Percentiles rank a stretch among this genome's conserved stretches.
Evolutionary conservation across 495 filamentous ascomycete genomes (phyloP).

Genomic region (Margaritispora aquatica): DNA sequence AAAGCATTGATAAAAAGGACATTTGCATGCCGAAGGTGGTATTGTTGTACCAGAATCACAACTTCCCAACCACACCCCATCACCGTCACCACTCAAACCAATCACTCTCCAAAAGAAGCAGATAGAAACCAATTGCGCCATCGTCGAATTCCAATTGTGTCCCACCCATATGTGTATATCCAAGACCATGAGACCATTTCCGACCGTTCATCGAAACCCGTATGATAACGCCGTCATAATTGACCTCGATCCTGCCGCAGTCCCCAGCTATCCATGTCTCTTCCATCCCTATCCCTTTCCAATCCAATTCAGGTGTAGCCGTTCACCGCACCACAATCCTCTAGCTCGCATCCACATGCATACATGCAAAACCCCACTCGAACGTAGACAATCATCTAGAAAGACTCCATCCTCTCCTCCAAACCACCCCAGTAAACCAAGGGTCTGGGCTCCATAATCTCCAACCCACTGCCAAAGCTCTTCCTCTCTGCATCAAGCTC

Average conservation of each 20-base stretch:
- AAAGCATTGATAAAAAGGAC: background rate
- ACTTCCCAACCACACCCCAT: background rate
- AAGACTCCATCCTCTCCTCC: conserved; percentile 42
- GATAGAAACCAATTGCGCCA: background rate
- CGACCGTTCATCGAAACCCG: conserved; percentile 3
- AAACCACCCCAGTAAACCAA: conserved; percentile 48
- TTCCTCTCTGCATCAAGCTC: conserved; percentile 42
- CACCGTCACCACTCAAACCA: background rate
- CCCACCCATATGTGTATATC: background rate
- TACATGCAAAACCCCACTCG: background rate
- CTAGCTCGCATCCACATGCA: background rate
- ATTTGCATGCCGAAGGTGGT: background rate
- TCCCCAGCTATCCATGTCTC: no score
- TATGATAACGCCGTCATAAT: conserved; percentile 14
- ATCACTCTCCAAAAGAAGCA: background rate
- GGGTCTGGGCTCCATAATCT: conserved; percentile 47
- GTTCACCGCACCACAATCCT: background rate
- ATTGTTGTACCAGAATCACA: background rate
- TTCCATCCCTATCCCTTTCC: no score
- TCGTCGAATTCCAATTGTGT: background rate
- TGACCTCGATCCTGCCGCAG: conserved; percentile 19
- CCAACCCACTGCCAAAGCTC: conserved; percentile 36
- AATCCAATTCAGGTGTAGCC: background rate
- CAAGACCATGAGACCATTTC: background rate
- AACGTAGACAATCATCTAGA: conserved; percentile 4